phyloP scores from a whole-genome alignment of 2,329 filamentous ascomycete genomes.

The Esteya vermicola region DNA sequence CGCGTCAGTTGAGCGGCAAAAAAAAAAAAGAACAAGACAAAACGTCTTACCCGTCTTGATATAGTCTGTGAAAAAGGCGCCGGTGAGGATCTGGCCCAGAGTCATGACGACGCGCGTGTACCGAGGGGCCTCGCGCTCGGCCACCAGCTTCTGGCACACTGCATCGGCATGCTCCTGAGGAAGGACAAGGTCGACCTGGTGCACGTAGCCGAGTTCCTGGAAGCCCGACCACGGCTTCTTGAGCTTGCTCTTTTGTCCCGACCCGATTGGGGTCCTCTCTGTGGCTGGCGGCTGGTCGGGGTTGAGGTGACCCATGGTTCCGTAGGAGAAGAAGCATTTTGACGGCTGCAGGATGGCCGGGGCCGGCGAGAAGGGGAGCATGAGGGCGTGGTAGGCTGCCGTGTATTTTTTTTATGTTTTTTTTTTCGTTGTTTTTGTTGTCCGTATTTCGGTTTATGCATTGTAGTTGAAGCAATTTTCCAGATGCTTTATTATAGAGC shows the following conservation, averaged over 20 bases:
- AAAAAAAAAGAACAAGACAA: background rate
- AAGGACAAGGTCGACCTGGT: constrained; percentile 55
- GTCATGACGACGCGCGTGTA: constrained; percentile 62
- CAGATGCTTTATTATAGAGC: background rate
- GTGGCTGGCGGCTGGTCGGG: constrained; percentile 52
- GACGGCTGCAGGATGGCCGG: constrained; percentile 37
- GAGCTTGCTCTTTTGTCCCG: constrained; percentile 15
- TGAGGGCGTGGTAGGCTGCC: constrained; percentile 12
- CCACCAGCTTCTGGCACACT: constrained; percentile 34
- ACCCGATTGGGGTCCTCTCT: background rate
- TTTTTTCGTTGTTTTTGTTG: too few relatives aligned
- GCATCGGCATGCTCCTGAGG: constrained; percentile 46
- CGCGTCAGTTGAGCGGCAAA: too few relatives aligned
- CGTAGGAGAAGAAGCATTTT: constrained; percentile 64
- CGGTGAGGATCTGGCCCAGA: constrained; percentile 55
- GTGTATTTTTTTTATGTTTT: too few relatives aligned
- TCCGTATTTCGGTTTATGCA: too few relatives aligned
- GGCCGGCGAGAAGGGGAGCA: constrained; percentile 27
- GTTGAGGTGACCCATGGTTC: constrained; percentile 55
- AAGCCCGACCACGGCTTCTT: constrained; percentile 65
- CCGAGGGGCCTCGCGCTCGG: constrained; percentile 17
- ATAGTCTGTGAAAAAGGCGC: constrained; percentile 69
- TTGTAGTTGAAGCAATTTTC: too few relatives aligned
- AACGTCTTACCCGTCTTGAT: constrained; percentile 54
- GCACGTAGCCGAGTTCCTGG: constrained; percentile 41